phyloP scores from a whole-genome alignment of 441 rosid genomes.

The Syzygium malaccense region DNA sequence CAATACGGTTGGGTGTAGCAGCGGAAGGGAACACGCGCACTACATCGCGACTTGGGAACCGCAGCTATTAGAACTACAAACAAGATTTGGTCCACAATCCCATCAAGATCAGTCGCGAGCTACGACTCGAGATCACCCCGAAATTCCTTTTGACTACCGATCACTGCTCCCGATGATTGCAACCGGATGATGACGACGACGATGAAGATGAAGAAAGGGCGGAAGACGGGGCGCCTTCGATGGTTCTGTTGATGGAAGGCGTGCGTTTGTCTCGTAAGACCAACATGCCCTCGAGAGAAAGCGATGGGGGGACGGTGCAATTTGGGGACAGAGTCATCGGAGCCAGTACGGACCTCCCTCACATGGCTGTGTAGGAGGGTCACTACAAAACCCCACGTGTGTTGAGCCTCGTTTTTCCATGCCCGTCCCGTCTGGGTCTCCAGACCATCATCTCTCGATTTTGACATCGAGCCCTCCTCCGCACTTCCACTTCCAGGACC shows the following conservation, averaged over 20 bases:
- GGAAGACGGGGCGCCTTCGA: not conserved
- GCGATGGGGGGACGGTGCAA: conserved; percentile 10
- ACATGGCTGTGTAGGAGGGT: conserved; percentile 31
- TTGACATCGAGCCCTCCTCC: not conserved
- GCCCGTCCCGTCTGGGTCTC: not conserved
- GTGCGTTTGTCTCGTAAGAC: conserved; percentile 11
- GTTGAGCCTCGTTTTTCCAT: not conserved
- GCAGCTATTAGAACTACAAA: not conserved
- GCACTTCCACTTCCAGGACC: not conserved
- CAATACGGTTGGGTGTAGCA: not conserved
- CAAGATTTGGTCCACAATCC: not conserved
- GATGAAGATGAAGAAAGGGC: not conserved
- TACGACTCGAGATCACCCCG: not conserved
- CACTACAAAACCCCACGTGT: conserved; percentile 21
- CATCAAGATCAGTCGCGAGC: not conserved
- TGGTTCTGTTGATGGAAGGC: not conserved
- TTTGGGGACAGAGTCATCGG: not conserved
- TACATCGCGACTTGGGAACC: not conserved
- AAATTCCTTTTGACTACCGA: not conserved
- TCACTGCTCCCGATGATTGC: not conserved
- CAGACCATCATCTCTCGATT: not conserved
- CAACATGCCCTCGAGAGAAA: conserved; percentile 32
- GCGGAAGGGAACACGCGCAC: not conserved
- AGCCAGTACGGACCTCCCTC: conserved; percentile 9
- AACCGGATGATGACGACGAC: not conserved